A percentile compares a stretch with the other conserved stretches of the same genome.
These are phyloP conservation scores for Thermothielavioides terrestris DNA, from an alignment of 495 filamentous ascomycete genomes.

Conservation along the genomic window DNA sequence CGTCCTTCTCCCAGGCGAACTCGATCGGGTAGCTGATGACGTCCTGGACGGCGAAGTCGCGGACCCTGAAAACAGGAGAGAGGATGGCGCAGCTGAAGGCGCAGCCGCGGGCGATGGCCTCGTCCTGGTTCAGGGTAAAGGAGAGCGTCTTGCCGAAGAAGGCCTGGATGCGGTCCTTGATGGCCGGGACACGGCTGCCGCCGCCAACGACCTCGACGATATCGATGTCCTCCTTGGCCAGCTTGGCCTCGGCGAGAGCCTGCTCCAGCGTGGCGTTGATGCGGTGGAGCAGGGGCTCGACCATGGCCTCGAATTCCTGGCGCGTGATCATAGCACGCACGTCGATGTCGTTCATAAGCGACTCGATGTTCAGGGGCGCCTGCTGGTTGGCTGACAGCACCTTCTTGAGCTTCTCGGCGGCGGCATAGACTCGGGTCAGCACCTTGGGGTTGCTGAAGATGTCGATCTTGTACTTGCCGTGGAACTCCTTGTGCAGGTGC, in stretches of 20 bases:
- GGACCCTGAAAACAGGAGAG: conserved; percentile 95
- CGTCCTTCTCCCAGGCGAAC: conserved; percentile 98
- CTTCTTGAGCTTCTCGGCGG: conserved; percentile 98
- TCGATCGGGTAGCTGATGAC: conserved; percentile 98
- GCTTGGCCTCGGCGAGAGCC: conserved; percentile 82
- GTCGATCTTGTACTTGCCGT: conserved; percentile 84
- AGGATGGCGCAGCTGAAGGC: conserved; percentile 98
- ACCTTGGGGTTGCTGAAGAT: conserved; percentile 86
- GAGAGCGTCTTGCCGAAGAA: conserved; percentile 91
- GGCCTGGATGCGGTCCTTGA: conserved; percentile 82
- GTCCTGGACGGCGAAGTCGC: conserved; percentile 95
- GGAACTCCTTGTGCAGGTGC: conserved; percentile 91
- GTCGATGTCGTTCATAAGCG: conserved; percentile 95
- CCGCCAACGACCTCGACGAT: conserved; percentile 90
- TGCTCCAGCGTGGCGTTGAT: conserved; percentile 71
- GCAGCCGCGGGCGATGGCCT: conserved; percentile 91
- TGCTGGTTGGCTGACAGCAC: conserved; percentile 90
- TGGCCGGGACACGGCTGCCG: conserved; percentile 82
- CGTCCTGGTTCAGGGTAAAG: conserved; percentile 97
- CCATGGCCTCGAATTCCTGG: conserved; percentile 85
- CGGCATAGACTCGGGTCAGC: conserved; percentile 71
- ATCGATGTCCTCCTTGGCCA: conserved; percentile 88
- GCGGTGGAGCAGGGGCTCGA: conserved; percentile 75
- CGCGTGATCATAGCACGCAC: conserved; percentile 83
- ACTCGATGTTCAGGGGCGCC: conserved; percentile 96